These are phyloP conservation scores for Tilletia walkeri DNA, from an alignment of 1,284 basidiomycete species.

Conservation along the genomic window DNA sequence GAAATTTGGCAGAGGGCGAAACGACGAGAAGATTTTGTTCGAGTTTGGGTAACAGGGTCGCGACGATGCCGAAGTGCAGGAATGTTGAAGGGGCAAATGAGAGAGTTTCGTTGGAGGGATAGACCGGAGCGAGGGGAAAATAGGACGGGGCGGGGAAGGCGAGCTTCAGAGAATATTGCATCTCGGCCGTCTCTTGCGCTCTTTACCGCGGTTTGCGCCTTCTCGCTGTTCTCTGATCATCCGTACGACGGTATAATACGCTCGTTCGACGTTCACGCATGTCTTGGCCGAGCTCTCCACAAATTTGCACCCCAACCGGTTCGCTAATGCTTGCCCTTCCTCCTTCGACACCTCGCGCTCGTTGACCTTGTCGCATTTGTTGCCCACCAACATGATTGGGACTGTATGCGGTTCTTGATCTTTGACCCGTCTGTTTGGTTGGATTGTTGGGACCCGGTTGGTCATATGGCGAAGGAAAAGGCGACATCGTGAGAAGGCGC, in stretches of 20 bases:
- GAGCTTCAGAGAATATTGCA: slow-evolving; percentile 49
- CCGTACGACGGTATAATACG: slow-evolving; percentile 55
- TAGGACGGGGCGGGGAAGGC: not conserved
- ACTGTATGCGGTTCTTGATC: slow-evolving; percentile 55
- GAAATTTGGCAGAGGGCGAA: not conserved
- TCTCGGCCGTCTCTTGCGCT: slow-evolving; percentile 51
- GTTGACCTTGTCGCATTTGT: slow-evolving; percentile 76
- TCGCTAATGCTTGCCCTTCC: slow-evolving; percentile 54
- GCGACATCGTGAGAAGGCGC: not conserved
- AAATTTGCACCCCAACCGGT: slow-evolving; percentile 55
- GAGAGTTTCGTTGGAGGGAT: not conserved
- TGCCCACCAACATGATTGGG: slow-evolving; percentile 82
- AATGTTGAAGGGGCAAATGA: not conserved
- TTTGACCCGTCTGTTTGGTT: slow-evolving; percentile 36
- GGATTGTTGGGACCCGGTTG: not conserved
- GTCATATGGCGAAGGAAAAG: not conserved
- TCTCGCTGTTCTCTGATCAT: slow-evolving; percentile 51
- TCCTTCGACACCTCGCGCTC: slow-evolving; percentile 70
- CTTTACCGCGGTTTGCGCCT: slow-evolving; percentile 34
- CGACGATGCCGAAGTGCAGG: slow-evolving; percentile 2
- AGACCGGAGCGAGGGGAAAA: not conserved
- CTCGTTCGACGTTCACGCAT: slow-evolving; percentile 55
- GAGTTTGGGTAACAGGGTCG: not conserved
- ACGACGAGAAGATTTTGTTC: not conserved
- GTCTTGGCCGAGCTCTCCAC: slow-evolving; percentile 58